These are phyloP conservation scores for Psilocybe subaeruginosa DNA, from an alignment of 768 basidiomycete genomes.

Conservation along the genomic window DNA sequence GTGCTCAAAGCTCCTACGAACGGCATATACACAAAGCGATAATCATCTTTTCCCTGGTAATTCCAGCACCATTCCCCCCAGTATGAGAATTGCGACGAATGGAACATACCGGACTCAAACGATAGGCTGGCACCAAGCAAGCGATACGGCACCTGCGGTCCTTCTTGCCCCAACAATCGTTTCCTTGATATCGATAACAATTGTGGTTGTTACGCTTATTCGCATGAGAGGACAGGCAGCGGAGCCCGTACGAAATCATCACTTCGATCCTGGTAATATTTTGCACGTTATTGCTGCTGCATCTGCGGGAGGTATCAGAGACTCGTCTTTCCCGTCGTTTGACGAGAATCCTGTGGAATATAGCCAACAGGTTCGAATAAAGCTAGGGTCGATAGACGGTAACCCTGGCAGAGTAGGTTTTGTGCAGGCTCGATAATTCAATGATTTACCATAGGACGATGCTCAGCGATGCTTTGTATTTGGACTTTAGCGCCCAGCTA, in stretches of 20 bases:
- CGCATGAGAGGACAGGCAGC: background rate
- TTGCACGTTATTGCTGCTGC: conserved; percentile 23
- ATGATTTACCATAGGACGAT: too few relatives aligned
- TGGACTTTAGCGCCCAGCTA: too few relatives aligned
- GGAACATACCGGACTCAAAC: conserved; percentile 22
- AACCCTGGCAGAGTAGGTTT: conserved; percentile 8
- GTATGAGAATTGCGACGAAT: conserved; percentile 19
- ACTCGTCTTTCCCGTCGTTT: conserved; percentile 16
- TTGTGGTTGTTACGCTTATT: conserved; percentile 16
- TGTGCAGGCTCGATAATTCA: background rate
- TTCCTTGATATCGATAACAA: conserved; percentile 17
- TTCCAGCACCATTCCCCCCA: conserved; percentile 15
- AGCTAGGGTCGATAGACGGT: conserved; percentile 10
- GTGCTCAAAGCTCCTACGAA: conserved; percentile 20
- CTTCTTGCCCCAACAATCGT: conserved; percentile 25
- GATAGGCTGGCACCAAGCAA: conserved; percentile 25
- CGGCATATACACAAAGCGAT: conserved; percentile 19
- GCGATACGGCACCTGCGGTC: conserved; percentile 17
- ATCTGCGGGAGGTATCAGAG: conserved; percentile 21
- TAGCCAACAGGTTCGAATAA: conserved; percentile 11
- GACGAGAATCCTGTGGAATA: conserved; percentile 14
- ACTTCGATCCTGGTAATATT: conserved; percentile 24
- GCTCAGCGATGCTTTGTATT: too few relatives aligned
- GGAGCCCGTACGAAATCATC: conserved; percentile 10
- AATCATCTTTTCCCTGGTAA: conserved; percentile 18